A percentile compares a stretch with the other conserved stretches of the same genome.
Conservation (phyloP, 192 early-diverging fungal species). For the Backusella westeae region DNA sequence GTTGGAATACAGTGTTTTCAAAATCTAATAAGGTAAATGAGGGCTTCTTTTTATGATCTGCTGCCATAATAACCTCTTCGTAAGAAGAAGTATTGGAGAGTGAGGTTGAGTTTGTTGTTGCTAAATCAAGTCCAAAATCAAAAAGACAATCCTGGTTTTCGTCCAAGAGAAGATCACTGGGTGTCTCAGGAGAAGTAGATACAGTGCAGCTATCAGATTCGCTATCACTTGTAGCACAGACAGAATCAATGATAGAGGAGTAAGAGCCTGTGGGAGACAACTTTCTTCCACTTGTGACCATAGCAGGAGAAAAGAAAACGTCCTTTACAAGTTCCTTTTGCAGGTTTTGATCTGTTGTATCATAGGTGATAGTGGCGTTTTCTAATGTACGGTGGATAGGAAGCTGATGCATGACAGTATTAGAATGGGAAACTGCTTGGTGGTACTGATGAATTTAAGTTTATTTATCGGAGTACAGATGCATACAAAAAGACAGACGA, state of each 20-base stretch:
- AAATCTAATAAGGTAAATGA: background rate
- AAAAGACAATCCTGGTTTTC: constrained; percentile 15
- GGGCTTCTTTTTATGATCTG: constrained; percentile 14
- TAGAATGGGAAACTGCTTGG: constrained; percentile 11
- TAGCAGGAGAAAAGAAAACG: constrained; percentile 41
- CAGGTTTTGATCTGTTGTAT: constrained; percentile 14
- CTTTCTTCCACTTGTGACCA: constrained; percentile 13
- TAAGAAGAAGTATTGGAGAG: background rate
- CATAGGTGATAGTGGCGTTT: constrained; percentile 38
- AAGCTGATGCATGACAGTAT: constrained; percentile 5
- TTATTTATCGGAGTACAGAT: background rate
- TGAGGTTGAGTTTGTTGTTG: background rate
- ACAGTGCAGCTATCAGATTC: constrained; percentile 20
- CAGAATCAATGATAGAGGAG: background rate
- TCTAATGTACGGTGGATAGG: constrained; percentile 32
- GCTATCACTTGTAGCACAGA: constrained; percentile 16
- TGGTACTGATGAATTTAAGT: constrained; percentile 18
- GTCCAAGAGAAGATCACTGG: constrained; percentile 18
- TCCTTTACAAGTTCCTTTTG: constrained; percentile 38
- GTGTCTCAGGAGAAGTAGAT: constrained; percentile 19
- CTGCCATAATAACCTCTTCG: constrained; percentile 12
- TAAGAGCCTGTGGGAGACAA: background rate
- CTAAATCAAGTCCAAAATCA: constrained; percentile 21
- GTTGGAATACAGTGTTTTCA: background rate
- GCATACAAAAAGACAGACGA: background rate